Percentiles rank a stretch among this genome's conserved stretches.
Conservation (phyloP, 495 filamentous ascomycete species). For the Penicillium flavigenum region DNA sequence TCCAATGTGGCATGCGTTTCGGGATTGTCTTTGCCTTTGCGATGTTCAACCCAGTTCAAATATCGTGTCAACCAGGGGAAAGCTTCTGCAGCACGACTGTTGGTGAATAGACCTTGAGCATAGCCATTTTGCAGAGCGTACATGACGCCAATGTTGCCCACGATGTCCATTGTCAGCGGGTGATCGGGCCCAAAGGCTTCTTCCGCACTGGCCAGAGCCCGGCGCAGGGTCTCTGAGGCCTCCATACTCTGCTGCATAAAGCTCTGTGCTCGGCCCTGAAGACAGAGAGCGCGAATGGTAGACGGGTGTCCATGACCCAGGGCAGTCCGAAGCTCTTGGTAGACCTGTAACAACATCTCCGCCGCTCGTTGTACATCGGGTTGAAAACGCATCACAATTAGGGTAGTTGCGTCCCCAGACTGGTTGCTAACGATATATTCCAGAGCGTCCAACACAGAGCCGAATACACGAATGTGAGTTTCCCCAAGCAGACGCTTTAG, state of each 20-base stretch:
- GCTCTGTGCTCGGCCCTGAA: conserved; percentile 27
- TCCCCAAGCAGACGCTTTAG: conserved; percentile 30
- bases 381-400: conserved; percentile 18
- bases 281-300: conserved; percentile 30
- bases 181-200: conserved; percentile 34
- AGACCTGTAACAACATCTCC: conserved; percentile 18
- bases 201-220: conserved; percentile 36
- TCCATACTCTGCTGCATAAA: conserved; percentile 21
- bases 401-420: conserved; percentile 6
- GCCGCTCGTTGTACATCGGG: conserved; percentile 20
- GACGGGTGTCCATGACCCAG: conserved; percentile 29
- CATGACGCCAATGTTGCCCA: conserved; percentile 36
- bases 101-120: not conserved
- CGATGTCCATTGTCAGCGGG: conserved; percentile 31
- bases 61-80: conserved; percentile 36
- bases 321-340: conserved; percentile 24
- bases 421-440: conserved; percentile 31
- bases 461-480: conserved; percentile 33
- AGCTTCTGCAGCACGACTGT: conserved; percentile 24
- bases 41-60: conserved; percentile 31
- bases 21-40: conserved; percentile 24
- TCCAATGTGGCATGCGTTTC: conserved; percentile 29
- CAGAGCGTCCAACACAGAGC: conserved; percentile 24
- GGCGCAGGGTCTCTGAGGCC: conserved; percentile 37
- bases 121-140: conserved; percentile 26